Base-by-base conservation (phyloP, 768 basidiomycete genomes). In the Mycena polygramma region DNA sequence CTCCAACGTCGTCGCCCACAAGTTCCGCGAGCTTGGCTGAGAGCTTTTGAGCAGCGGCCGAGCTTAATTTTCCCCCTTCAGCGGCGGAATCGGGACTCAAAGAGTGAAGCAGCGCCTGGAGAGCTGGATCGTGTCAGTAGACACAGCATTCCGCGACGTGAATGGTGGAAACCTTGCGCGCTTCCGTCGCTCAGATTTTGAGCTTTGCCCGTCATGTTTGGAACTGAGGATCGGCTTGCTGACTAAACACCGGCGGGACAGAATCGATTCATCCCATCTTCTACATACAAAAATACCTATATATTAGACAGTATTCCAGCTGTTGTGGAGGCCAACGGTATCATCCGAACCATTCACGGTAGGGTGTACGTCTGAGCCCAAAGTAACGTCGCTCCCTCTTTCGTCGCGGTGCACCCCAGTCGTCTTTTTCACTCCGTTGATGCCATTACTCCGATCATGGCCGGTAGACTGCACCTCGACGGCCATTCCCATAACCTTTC, bases 321-420 rank as follows among this genome's bases (percentile, higher is more conserved):
- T 86, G 76, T 95, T 95, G 79, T 94, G 90, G 75, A 95, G 80
- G 48, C 94, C 94, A 73, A 95, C 89, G 2, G 90, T 94, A 77
- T 92, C 91, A 74, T 94, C 93, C 30, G 87, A 85, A 11, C 90
- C 90, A 75, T 90, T 93, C 74, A 85, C 77, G 7, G 85, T 86
- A 19, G 83, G 84, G 66, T 80, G 84, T 30, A 84, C 78, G 10
- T 78, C 77, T 36, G 79, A 75, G 59, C 71, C 59, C 43, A 69
- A 43, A n/a, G 45, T 73, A 57, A 24, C 66, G 59, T 74, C 79
- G 71, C 72, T 75, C 46, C 69, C 73, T 59, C 57, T 51, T 71
- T 70, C 64, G 61, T 51, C 72, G 55, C n/a, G n/a, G n/a, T 15
- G 64, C 48, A 48, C 63, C 11, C 57, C 61, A 26, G 67, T 70